Conservation (phyloP, 495 filamentous ascomycete genomes). For the Astrocystis sublimbata region DNA sequence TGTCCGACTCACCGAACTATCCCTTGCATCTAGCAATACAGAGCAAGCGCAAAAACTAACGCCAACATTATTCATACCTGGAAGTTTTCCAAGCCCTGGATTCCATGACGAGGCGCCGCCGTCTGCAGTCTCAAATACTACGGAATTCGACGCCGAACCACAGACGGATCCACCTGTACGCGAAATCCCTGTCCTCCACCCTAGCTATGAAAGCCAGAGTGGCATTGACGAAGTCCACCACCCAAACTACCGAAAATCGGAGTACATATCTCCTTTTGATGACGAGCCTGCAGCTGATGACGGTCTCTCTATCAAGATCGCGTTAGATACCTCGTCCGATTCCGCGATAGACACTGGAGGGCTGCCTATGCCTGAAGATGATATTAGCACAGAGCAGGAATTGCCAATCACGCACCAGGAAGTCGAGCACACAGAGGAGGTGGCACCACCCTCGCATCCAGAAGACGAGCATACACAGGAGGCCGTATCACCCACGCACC, state of each 20-base stretch:
- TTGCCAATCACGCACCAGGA: conserved; percentile 24
- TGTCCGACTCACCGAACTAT: neutral
- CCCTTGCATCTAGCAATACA: conserved; percentile 1
- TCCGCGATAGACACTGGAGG: conserved; percentile 13
- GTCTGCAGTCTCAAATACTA: conserved; percentile 60
- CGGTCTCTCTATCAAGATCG: conserved; percentile 42
- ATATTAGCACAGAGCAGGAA: conserved; percentile 22
- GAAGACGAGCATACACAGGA: no score
- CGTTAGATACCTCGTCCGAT: conserved; percentile 37
- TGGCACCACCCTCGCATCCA: no score
- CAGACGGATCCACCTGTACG: conserved; percentile 56
- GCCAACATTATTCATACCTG: conserved; percentile 68
- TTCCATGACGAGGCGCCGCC: conserved; percentile 48
- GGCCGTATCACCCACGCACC: no score
- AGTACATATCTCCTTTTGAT: conserved; percentile 41
- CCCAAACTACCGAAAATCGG: conserved; percentile 30
- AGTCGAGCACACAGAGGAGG: conserved; percentile 45
- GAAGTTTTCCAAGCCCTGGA: conserved; percentile 46
- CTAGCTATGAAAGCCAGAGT: conserved; percentile 23
- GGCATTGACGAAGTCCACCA: conserved; percentile 10
- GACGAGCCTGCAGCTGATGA: conserved; percentile 43
- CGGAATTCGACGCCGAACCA: conserved; percentile 69
- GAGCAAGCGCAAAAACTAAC: conserved; percentile 52
- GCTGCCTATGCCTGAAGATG: conserved; percentile 15
- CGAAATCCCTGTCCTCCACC: conserved; percentile 27